Conservation (phyloP, 1,284 basidiomycete genomes). For the Apiotrichum brassicae region DNA sequence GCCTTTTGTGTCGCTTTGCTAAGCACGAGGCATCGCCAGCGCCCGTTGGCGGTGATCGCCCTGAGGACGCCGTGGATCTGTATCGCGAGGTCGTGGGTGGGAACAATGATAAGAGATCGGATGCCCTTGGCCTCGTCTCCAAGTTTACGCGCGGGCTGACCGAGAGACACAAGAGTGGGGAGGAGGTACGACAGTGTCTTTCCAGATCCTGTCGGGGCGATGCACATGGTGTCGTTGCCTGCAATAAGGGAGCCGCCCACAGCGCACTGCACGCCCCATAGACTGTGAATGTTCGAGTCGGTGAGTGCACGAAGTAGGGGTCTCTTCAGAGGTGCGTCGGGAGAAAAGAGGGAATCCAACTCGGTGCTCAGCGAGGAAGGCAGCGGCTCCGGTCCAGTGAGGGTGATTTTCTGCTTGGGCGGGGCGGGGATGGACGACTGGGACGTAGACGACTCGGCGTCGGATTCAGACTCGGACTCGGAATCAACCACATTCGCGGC, state of each 20-base stretch:
- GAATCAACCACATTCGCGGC: slow-evolving; percentile 48
- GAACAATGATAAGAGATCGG: slow-evolving; percentile 75
- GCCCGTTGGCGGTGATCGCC: slow-evolving; percentile 60
- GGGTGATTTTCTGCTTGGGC: slow-evolving; percentile 44
- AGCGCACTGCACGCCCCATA: slow-evolving; percentile 43
- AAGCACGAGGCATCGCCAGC: slow-evolving; percentile 75
- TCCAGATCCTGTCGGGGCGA: slow-evolving; percentile 90
- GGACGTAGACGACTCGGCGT: slow-evolving; percentile 12
- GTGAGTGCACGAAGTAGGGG: slow-evolving; percentile 25
- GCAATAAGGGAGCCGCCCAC: slow-evolving; percentile 43
- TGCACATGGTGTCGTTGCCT: slow-evolving; percentile 75
- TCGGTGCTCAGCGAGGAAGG: slow-evolving; percentile 39
- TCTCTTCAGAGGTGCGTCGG: slow-evolving; percentile 26
- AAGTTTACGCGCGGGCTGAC: slow-evolving; percentile 53
- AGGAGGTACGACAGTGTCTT: slow-evolving; percentile 87
- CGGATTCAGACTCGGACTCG: slow-evolving; percentile 18
- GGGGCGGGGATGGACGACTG: slow-evolving; percentile 30
- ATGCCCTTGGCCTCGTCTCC: slow-evolving; percentile 58
- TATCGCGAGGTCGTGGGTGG: slow-evolving; percentile 92
- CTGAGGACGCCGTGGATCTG: slow-evolving; percentile 85
- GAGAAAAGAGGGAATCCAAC: slow-evolving; percentile 34
- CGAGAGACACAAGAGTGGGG: slow-evolving; percentile 65
- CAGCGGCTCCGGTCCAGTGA: slow-evolving; percentile 40
- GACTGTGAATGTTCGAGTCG: slow-evolving; percentile 22
- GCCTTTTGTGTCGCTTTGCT: slow-evolving; percentile 63